phyloP scores from a whole-genome alignment of 345 rosid species.

The Murraya koenigii region DNA sequence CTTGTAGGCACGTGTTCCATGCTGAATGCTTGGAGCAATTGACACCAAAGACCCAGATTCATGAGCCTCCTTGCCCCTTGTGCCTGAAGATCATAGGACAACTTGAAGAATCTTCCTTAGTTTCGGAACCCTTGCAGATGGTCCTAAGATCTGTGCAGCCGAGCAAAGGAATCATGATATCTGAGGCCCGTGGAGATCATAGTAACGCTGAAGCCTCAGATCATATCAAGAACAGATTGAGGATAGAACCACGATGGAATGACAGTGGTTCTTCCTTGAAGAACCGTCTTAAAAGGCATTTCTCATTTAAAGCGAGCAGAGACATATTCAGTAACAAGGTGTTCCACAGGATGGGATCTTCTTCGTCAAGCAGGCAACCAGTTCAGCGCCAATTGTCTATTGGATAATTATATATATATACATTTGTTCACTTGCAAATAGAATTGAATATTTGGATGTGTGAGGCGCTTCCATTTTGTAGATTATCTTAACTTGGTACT shows the following conservation, averaged over 20 bases:
- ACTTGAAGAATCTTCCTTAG: constrained; percentile 40
- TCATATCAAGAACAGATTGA: constrained; percentile 34
- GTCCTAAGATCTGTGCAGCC: constrained; percentile 62
- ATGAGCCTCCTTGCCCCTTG: constrained; percentile 73
- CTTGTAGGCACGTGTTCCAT: constrained; percentile 83
- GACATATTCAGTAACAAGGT: constrained; percentile 25
- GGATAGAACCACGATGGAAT: constrained; percentile 23
- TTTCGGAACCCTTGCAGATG: constrained; percentile 63
- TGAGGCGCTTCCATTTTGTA: constrained; percentile 10
- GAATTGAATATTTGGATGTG: constrained; percentile 15
- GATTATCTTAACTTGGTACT: constrained; percentile 1
- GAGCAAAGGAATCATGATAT: constrained; percentile 42
- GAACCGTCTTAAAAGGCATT: constrained; percentile 49
- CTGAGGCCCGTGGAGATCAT: constrained; percentile 38
- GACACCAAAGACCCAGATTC: constrained; percentile 58
- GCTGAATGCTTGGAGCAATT: constrained; percentile 89
- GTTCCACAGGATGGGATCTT: constrained; percentile 32
- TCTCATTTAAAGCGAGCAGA: constrained; percentile 34
- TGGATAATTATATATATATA: constrained; percentile 20
- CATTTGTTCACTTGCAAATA: constrained; percentile 16
- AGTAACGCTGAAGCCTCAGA: constrained; percentile 28
- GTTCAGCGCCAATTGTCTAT: constrained; percentile 16
- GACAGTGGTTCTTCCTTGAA: constrained; percentile 42
- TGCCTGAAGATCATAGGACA: constrained; percentile 54
- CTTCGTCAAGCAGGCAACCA: constrained; percentile 26